Percentiles rank a stretch among this genome's conserved stretches.
phyloP scores from a whole-genome alignment of 2,329 filamentous ascomycete genomes.

The Ophiocordyceps camponoti-floridani region DNA sequence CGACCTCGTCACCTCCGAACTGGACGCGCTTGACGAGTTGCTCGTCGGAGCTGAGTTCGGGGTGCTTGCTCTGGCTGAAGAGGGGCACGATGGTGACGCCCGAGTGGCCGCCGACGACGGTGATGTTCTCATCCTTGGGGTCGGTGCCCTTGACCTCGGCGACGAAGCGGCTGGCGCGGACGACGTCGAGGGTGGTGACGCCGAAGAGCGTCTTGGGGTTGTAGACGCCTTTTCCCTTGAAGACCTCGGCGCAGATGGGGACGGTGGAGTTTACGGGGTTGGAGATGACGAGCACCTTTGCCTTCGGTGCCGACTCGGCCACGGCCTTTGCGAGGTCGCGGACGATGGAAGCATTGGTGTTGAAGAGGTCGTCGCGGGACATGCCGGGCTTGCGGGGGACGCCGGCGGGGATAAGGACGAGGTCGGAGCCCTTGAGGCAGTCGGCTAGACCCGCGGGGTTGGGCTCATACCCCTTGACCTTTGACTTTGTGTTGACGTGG shows the following conservation, averaged over 20 bases:
- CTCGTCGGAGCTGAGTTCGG: slow-evolving; percentile 61
- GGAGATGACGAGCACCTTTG: slow-evolving; percentile 92
- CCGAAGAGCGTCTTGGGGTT: slow-evolving; percentile 98
- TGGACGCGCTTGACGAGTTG: slow-evolving; percentile 86
- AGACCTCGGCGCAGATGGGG: slow-evolving; percentile 91
- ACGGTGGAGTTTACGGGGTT: slow-evolving; percentile 99
- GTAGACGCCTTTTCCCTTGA: slow-evolving; percentile 91
- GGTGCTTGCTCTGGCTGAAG: slow-evolving; percentile 83
- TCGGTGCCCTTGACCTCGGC: slow-evolving; percentile 82
- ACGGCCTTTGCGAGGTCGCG: slow-evolving; percentile 92
- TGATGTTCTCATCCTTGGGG: slow-evolving; percentile 84
- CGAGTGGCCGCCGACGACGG: slow-evolving; percentile 91
- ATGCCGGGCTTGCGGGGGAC: slow-evolving; percentile 99
- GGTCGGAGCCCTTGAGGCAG: slow-evolving; percentile 61
- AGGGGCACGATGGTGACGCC: slow-evolving; percentile 97
- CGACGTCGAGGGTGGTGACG: slow-evolving; percentile 97
- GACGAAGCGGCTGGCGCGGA: slow-evolving; percentile 95
- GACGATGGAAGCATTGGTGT: slow-evolving; percentile 99
- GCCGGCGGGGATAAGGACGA: slow-evolving; percentile 95
- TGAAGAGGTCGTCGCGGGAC: slow-evolving; percentile 99
- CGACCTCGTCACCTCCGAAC: slow-evolving; percentile 97
- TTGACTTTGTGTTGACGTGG: slow-evolving; percentile 98
- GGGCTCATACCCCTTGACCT: slow-evolving; percentile 76
- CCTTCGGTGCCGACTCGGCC: slow-evolving; percentile 74
- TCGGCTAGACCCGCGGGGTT: slow-evolving; percentile 56